A percentile compares a stretch with the other conserved stretches of the same genome.
Evolutionary conservation across 1,284 basidiomycete species (phyloP).

Genomic region (Heimioporus retisporus): DNA sequence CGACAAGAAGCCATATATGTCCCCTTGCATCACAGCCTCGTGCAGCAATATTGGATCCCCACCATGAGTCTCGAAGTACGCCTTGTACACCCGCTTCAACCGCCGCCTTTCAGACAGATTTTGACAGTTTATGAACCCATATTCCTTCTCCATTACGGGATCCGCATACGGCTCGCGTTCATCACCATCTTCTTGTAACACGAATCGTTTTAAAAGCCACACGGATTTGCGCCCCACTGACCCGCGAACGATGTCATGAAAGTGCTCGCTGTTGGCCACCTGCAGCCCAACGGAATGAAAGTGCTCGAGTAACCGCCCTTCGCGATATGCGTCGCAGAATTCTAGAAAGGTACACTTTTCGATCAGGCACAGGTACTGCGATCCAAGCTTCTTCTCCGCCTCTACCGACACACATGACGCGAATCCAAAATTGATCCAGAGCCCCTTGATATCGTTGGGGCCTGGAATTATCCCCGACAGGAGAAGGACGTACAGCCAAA

Average conservation of each 20-base stretch:
- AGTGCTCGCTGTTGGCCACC: background rate
- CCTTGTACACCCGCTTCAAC: too few species aligned
- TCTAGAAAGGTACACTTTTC: slow-evolving; percentile 7
- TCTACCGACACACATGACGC: background rate
- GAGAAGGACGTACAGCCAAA: background rate
- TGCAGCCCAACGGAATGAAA: background rate
- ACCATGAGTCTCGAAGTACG: too few species aligned
- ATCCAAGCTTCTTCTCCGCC: background rate
- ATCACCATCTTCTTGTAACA: background rate
- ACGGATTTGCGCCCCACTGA: slow-evolving; percentile 4
- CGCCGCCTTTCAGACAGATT: too few species aligned
- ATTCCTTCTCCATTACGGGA: too few species aligned
- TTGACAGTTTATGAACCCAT: too few species aligned
- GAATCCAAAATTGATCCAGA: slow-evolving; percentile 10
- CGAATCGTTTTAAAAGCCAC: slow-evolving; percentile 2
- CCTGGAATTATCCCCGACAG: background rate
- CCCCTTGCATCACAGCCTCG: too few species aligned
- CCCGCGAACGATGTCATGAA: slow-evolving; percentile 1
- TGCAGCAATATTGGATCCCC: too few species aligned
- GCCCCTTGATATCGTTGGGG: too few species aligned
- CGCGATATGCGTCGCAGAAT: slow-evolving; percentile 3
- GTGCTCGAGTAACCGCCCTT: slow-evolving; percentile 1
- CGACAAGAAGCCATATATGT: too few species aligned
- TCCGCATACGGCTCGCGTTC: too few species aligned
- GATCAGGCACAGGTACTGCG: background rate